Percentiles rank a stretch among this genome's conserved stretches.
Evolutionary conservation across 2,329 filamentous ascomycete genomes (phyloP).

Genomic region (Alternaria burnsii): DNA sequence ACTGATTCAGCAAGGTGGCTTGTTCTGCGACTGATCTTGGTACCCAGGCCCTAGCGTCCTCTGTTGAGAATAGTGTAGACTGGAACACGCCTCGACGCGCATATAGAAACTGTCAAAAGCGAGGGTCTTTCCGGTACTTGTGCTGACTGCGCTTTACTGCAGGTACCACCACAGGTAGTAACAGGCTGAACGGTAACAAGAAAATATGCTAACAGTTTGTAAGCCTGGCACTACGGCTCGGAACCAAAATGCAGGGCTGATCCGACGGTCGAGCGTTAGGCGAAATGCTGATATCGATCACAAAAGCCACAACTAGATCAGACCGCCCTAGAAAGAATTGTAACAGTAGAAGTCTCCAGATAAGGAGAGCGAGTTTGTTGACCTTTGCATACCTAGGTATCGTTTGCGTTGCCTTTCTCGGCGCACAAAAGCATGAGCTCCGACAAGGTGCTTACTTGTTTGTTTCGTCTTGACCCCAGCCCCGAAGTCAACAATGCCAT

Average conservation of each 20-base stretch:
- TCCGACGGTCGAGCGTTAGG: not conserved
- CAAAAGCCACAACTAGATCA: not conserved
- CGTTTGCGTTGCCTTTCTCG: not conserved
- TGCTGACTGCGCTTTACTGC: not conserved
- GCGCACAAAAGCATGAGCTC: not conserved
- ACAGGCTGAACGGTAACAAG: not conserved
- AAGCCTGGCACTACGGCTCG: not conserved
- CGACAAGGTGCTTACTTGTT: not conserved
- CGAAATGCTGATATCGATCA: not conserved
- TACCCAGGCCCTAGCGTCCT: not conserved
- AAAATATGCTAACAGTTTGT: not conserved
- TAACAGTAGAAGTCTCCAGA: not conserved
- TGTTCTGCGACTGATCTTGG: not conserved
- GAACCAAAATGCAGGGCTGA: not conserved
- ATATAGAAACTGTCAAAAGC: not conserved
- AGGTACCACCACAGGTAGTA: not conserved
- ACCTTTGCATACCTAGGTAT: not conserved
- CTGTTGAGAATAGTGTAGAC: not conserved
- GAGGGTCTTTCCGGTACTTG: not conserved
- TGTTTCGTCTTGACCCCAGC: not conserved
- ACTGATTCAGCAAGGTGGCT: not conserved
- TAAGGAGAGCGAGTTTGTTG: not conserved
- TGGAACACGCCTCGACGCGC: not conserved
- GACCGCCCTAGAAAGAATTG: not conserved
- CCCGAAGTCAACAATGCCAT: not conserved